Evolutionary conservation across 768 basidiomycete genomes (phyloP).

Genomic region (Russula lepida): DNA sequence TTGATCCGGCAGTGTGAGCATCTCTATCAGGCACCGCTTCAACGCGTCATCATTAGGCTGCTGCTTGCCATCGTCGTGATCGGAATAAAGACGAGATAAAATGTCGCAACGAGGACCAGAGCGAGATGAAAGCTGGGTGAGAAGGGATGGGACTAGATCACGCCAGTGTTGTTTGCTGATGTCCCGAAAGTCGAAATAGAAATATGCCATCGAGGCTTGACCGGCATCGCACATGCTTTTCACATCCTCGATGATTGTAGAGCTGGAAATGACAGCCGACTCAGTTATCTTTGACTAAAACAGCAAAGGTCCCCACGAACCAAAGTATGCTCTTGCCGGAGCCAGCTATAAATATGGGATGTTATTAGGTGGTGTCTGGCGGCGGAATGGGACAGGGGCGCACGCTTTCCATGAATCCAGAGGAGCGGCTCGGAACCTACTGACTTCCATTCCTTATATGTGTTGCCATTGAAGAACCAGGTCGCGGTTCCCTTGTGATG

Average conservation of each 20-base stretch:
- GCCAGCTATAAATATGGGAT: not conserved
- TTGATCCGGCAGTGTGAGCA: not conserved
- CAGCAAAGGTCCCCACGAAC: not conserved
- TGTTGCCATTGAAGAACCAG: not conserved
- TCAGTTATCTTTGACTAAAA: not conserved
- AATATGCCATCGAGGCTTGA: not conserved
- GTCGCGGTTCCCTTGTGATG: not conserved
- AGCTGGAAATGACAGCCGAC: not conserved
- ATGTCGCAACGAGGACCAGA: not conserved
- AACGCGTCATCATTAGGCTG: not conserved
- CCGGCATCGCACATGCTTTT: not conserved
- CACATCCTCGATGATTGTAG: not conserved
- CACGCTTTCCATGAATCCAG: constrained; percentile 6
- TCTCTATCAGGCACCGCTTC: not conserved
- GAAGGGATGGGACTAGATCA: not conserved
- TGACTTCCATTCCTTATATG: not conserved
- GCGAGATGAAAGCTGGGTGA: not conserved
- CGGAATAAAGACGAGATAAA: not conserved
- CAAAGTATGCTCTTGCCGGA: constrained; percentile 8
- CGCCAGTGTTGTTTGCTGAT: not conserved
- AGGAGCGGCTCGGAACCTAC: not conserved
- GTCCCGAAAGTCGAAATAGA: not conserved
- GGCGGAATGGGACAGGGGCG: not conserved
- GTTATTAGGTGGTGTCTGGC: not conserved
- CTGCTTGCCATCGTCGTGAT: not conserved